These are phyloP conservation scores for Ensete glaucum DNA, from an alignment of 176 grass and related monocot species.

Conservation along the genomic window DNA sequence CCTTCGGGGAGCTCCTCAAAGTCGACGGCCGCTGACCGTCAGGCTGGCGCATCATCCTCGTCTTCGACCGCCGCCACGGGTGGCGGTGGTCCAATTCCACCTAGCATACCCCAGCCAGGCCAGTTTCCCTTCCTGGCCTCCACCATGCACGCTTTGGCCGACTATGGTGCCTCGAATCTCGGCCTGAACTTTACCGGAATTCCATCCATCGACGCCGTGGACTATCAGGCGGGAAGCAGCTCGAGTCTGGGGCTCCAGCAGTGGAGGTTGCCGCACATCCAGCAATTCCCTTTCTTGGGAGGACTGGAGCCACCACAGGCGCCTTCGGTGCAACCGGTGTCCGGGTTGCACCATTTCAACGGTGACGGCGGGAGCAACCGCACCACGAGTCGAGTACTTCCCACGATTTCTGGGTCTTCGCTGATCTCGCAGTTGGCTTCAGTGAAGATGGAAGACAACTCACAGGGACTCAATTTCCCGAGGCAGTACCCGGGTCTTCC, in stretches of 20 bases:
- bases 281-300: slow-evolving; percentile 61
- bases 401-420: slow-evolving; percentile 41
- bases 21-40: slow-evolving; percentile 24
- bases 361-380: slow-evolving; percentile 26
- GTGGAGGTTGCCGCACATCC: slow-evolving; percentile 62
- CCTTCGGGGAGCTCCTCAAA: slow-evolving; percentile 46
- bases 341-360: slow-evolving; percentile 53
- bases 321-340: slow-evolving; percentile 16
- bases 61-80: slow-evolving; percentile 40
- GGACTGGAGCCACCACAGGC: slow-evolving; percentile 30
- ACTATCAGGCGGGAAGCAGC: slow-evolving; percentile 42
- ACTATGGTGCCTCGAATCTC: slow-evolving; percentile 34
- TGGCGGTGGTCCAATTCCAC: background rate
- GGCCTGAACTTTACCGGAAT: slow-evolving; percentile 57
- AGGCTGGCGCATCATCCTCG: slow-evolving; percentile 36
- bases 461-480: slow-evolving; percentile 25
- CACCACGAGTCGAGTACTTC: slow-evolving; percentile 28
- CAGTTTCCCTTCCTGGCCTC: slow-evolving; percentile 61
- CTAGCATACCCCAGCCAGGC: slow-evolving; percentile 22
- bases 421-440: slow-evolving; percentile 62
- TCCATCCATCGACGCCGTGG: slow-evolving; percentile 40
- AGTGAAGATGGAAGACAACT: slow-evolving; percentile 77
- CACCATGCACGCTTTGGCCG: slow-evolving; percentile 39
- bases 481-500: slow-evolving; percentile 48
- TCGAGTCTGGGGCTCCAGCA: slow-evolving; percentile 49